Conservation (phyloP, 129 eudicot species). For the Flaveria linearis region DNA sequence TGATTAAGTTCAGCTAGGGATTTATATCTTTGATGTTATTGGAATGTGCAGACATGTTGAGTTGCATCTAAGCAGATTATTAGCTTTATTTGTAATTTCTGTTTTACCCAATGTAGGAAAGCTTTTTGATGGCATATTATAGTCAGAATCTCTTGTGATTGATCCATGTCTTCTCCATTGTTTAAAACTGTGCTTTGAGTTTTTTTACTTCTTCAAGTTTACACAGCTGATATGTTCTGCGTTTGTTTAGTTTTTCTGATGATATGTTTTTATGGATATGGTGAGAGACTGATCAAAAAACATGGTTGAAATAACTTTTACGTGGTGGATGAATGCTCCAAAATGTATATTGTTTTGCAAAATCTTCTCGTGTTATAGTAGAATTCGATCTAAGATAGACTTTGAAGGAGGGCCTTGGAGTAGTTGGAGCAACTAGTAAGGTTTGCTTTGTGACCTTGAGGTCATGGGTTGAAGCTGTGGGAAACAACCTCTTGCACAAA, state of each 20-base stretch:
- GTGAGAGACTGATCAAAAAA: not conserved
- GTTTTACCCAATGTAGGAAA: not conserved
- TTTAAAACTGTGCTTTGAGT: not conserved
- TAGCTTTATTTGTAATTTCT: too few species aligned
- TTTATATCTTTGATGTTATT: not conserved
- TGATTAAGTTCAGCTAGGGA: not conserved
- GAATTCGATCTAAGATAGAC: too few species aligned
- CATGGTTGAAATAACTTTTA: not conserved
- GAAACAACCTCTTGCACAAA: too few species aligned
- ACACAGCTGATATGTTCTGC: not conserved
- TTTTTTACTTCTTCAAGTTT: not conserved
- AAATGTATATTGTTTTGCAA: not conserved
- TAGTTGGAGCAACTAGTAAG: too few species aligned
- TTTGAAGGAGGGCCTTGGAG: too few species aligned
- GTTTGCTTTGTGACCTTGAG: too few species aligned
- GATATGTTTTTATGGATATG: not conserved
- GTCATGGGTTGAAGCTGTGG: too few species aligned
- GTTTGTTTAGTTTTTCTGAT: not conserved
- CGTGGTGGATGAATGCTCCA: not conserved
- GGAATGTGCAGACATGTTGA: not conserved
- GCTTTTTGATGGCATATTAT: not conserved
- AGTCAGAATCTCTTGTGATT: too few species aligned
- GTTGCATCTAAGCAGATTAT: not conserved
- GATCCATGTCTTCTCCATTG: too few species aligned
- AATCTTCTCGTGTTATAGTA: not conserved